These are phyloP conservation scores for Arabidopsis thaliana DNA, from an alignment of 345 rosid genomes.

Conservation along the genomic window TAIR10.1 NC_003071.7:7627501-7628000, in stretches of 20 bases:
- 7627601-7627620: slow-evolving; percentile 86
- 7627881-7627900: slow-evolving; percentile 87
- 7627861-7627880: slow-evolving; percentile 77
- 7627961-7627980: slow-evolving; percentile 98
- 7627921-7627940: slow-evolving; percentile 76
- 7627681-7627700: slow-evolving; percentile 77
- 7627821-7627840: slow-evolving; percentile 62
- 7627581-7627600: slow-evolving; percentile 82
- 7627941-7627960: slow-evolving; percentile 93
- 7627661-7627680: slow-evolving; percentile 88
- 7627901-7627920: slow-evolving; percentile 96
- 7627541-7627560: slow-evolving; percentile 77
- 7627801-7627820: slow-evolving; percentile 75
- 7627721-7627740: slow-evolving; percentile 73
- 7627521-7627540: slow-evolving; percentile 75
- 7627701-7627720: slow-evolving; percentile 76
- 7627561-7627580: slow-evolving; percentile 90
- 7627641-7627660: slow-evolving; percentile 87
- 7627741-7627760: slow-evolving; percentile 67
- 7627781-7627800: slow-evolving; percentile 90
- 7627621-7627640: slow-evolving; percentile 87
- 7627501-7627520: slow-evolving; percentile 84
- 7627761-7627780: slow-evolving; percentile 90
- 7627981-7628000: slow-evolving; percentile 78
- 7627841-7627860: slow-evolving; percentile 46